phyloP scores from a whole-genome alignment of 176 grass and related monocot species.

The Neostapfia colusana region DNA sequence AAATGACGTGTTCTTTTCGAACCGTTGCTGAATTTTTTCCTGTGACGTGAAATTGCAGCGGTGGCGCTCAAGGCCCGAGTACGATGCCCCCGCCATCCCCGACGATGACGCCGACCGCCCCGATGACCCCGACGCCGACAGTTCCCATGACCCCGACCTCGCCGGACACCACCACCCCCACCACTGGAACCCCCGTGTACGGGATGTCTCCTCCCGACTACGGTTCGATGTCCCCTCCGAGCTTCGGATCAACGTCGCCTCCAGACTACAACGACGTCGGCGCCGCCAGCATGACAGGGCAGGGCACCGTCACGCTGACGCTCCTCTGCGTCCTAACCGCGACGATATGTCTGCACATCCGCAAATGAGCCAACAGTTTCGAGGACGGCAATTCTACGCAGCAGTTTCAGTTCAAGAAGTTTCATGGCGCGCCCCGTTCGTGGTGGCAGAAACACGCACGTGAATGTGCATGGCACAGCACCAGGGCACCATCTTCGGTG shows the following conservation, averaged over 20 bases:
- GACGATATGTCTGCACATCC: constrained; percentile 31
- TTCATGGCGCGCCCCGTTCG: constrained; percentile 26
- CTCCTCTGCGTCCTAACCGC: constrained; percentile 37
- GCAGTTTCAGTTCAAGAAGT: constrained; percentile 23
- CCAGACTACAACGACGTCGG: constrained; percentile 57
- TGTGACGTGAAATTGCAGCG: constrained; percentile 16
- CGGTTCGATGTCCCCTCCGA: neutral
- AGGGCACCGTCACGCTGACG: constrained; percentile 1
- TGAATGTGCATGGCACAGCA: neutral
- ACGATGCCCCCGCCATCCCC: constrained; percentile 47
- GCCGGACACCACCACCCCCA: constrained; percentile 36
- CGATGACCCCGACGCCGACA: constrained; percentile 30
- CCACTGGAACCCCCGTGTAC: constrained; percentile 36
- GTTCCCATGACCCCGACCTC: constrained; percentile 23
- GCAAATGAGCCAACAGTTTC: constrained; percentile 11
- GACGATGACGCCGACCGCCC: constrained; percentile 25
- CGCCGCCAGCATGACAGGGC: constrained; percentile 18
- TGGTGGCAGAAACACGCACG: constrained; percentile 10
- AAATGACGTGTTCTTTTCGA: neutral
- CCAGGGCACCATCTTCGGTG: neutral
- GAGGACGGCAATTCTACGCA: constrained; percentile 15
- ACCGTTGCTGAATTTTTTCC: neutral
- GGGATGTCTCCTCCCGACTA: constrained; percentile 40
- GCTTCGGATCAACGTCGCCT: constrained; percentile 39
- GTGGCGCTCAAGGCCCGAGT: constrained; percentile 31